Evolutionary conservation across 2,329 filamentous ascomycete genomes (phyloP).

Genomic region (Trichoderma citrinoviride): DNA sequence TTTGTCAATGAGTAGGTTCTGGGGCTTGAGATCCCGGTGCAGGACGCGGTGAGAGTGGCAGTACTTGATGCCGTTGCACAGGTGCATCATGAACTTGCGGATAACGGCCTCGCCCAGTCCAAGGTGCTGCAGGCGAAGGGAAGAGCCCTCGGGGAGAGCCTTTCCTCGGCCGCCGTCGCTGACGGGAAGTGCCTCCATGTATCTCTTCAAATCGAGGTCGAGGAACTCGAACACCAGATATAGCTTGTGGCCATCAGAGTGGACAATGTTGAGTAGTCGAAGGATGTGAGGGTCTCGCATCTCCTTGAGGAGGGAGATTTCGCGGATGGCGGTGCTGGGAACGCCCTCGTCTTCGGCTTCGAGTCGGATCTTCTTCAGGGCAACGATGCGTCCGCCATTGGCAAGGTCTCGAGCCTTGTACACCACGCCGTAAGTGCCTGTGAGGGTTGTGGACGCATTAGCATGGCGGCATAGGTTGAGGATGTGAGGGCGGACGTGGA

Average conservation of each 20-base stretch:
- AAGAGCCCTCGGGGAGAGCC: constrained; percentile 74
- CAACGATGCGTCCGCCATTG: constrained; percentile 80
- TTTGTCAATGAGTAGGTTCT: constrained; percentile 82
- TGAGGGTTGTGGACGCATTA: constrained; percentile 12
- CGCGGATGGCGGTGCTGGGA: constrained; percentile 87
- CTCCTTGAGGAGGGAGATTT: constrained; percentile 91
- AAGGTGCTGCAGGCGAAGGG: constrained; percentile 60
- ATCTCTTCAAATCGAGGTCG: constrained; percentile 90
- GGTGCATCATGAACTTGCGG: constrained; percentile 89
- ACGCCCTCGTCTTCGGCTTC: constrained; percentile 95
- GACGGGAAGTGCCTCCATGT: constrained; percentile 87
- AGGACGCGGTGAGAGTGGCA: constrained; percentile 86
- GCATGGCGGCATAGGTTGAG: background rate
- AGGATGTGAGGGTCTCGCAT: constrained; percentile 93
- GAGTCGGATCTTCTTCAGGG: constrained; percentile 91
- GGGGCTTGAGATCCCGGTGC: constrained; percentile 85
- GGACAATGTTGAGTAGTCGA: constrained; percentile 83
- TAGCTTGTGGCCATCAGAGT: constrained; percentile 90
- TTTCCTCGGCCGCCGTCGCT: constrained; percentile 83
- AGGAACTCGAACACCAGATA: constrained; percentile 93
- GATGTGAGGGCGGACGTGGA: background rate
- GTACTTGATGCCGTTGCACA: constrained; percentile 80
- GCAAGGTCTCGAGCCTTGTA: constrained; percentile 89
- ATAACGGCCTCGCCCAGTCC: constrained; percentile 78
- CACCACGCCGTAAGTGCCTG: constrained; percentile 91